Evolutionary conservation across 768 basidiomycete species (phyloP), one percentile per base, ranked within the genome.

Genomic region (Lentinula boryana): DNA sequence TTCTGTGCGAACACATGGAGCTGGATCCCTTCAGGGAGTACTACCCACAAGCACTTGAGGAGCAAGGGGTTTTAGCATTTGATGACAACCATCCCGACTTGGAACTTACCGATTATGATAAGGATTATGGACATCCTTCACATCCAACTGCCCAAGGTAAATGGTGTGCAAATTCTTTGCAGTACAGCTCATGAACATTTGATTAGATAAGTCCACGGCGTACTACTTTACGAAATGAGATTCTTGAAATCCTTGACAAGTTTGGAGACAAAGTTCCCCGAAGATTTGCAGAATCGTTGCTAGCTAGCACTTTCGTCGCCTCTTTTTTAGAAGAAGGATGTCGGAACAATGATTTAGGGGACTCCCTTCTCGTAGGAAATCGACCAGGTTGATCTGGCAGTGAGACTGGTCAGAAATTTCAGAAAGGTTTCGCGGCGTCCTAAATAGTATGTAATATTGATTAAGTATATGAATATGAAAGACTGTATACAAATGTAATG

Each of bases 91-190:
- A 54, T 54, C 53, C 53, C 8, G 53, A 54, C 33, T 21, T 54
- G 32, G 53, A 54, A 12, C 18, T 54, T 13, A 16, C 18, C 4
- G 35, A 54, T 15, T 12, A 36, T 21, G 53, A 54, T 36, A 7
- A 36, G n/a, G 53, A 54, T 10, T 54, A 54, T 35, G 53, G 53
- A 36, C 53, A 54, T 27, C 53, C 53, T 15, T 54, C 53, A 12
- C 53, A 54, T 54, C 53, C 53, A 36, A 36, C 53, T 9, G 53
- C 53, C 33, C 53, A 54, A 54, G 53, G 53, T 54, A 40, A 16
- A 27, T 32, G 8, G 13, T 35, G 3, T 16, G 35, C 5, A 33
- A 35, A 32, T n/a, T n/a, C 31, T 52, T 18, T 33, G 27, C 49
- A 33, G 8, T 32, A 12, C 12, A 16, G 15, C 5, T 35, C 5